Base-by-base conservation (phyloP, 768 basidiomycete species). In the Hysterangium stoloniferum region DNA sequence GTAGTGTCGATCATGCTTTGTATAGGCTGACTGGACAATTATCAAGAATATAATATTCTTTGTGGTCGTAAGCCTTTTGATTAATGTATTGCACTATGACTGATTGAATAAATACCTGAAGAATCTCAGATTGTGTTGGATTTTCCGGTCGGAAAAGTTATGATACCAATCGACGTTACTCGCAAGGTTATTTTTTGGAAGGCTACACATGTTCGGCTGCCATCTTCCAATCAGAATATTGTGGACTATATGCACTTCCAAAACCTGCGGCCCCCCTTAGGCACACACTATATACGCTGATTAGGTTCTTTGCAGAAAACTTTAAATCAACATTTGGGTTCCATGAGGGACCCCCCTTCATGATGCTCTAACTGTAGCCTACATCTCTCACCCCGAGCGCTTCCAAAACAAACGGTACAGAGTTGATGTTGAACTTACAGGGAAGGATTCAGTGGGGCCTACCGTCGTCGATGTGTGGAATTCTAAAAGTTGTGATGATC, bases 91-190 rank as follows among this genome's bases (percentile, higher is more conserved):
- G n/a, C n/a, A n/a, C n/a, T n/a, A n/a, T n/a, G n/a, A 42, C 20
- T 35, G 17, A 22, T 47, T 17, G 15, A 4, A 29, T 13, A 19
- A 24, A 22, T 56, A 88, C 84, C 87, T 6, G 86, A 92, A 62
- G 86, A 90, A 2, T 76, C 84, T 1, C 83, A 88, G 58, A 89
- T 93, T 45, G 85, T 93, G 5, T 62, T 91, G 37, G 72, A 90
- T 59, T 73, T 72, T 4, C 81, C 85, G 2, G 70, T 87, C 6
- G 81, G 78, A 68, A 78, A 69, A 25, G 66, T 70, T 13, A 90
- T 90, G 89, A 78, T 91, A 24, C 87, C 88, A 0, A 76, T 95
- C 57, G 93, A 95, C 59, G 84, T 92, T 15, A 88, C 91, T 2
- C 92, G 94, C 62, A 84, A 78, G 0, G 87, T 86, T 3, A 85